phyloP scores from a whole-genome alignment of 1,284 basidiomycete genomes.

The Tilletia caries region DNA sequence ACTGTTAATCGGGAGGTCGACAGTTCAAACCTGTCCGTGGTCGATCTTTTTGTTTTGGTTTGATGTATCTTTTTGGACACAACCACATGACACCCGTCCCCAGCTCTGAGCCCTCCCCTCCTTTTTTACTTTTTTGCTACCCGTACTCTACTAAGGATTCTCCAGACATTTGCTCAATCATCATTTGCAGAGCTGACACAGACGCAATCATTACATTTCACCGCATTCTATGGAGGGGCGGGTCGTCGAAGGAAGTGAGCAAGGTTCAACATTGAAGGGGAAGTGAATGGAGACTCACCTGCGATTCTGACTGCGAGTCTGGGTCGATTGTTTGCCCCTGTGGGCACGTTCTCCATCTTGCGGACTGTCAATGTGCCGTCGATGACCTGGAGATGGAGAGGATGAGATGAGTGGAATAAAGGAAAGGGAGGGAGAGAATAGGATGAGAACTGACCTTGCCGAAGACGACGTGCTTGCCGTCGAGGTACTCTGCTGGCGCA shows the following conservation, averaged over 20 bases:
- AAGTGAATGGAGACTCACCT: slow-evolving; percentile 31
- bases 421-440: not conserved
- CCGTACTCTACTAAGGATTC: too few relatives aligned
- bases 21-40: slow-evolving; percentile 41
- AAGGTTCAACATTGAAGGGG: not conserved
- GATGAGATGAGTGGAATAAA: not conserved
- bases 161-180: too few relatives aligned
- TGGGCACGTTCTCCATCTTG: slow-evolving; percentile 52
- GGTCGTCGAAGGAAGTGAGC: not conserved
- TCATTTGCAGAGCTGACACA: too few relatives aligned
- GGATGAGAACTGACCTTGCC: slow-evolving; percentile 65
- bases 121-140: too few relatives aligned
- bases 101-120: too few relatives aligned
- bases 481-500: slow-evolving; percentile 85
- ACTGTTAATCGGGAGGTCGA: slow-evolving; percentile 45
- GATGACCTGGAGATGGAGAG: slow-evolving; percentile 14
- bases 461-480: slow-evolving; percentile 91
- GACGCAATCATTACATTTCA: too few relatives aligned
- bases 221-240: slow-evolving; percentile 38
- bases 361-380: slow-evolving; percentile 48
- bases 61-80: too few relatives aligned
- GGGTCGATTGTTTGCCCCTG: slow-evolving; percentile 44
- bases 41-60: slow-evolving; percentile 14
- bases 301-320: slow-evolving; percentile 40
- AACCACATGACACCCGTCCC: too few relatives aligned